Evolutionary conservation across 306 rosid species (phyloP), one percentile per base, ranked within the genome.

Genomic region (Lithocarpus polystachyus): DNA sequence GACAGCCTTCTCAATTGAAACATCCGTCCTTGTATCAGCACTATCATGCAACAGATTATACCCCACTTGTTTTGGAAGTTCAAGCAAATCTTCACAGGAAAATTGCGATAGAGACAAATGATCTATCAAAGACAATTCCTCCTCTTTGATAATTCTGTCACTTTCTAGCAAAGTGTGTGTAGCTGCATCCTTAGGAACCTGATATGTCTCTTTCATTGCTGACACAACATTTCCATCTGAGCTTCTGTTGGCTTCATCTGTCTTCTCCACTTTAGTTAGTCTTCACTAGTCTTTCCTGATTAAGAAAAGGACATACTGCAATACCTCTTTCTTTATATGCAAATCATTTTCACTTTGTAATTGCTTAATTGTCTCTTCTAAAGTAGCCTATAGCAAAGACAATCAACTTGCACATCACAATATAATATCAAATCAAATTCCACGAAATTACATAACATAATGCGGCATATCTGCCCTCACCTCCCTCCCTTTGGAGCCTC

Each of bases 61-160:
- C 13, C 71, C 33, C 71, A 56, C 83, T 56, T 74, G 83, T 43
- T 86, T 82, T 35, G 70, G 74, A 67, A 65, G 75, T 81, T 71
- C 76, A 53, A 84, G 33, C 24, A 54, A 80, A 82, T 77, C 72
- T 74, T 82, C 82, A 74, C 77, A 2, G 13, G 74, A 64, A 59
- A 72, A 82, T 75, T 77, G 78, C 22, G 76, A 75, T 61, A 79
- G 60, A 31, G 68, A 68, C 71, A 75, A 72, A 77, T 57, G 54
- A 43, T 82, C 85, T 81, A 28, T 62, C 71, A 65, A 77, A 60
- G 88, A 79, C 75, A 64, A 53, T 56, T 73, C 77, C 75, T 73
- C 77, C 75, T 74, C 70, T 74, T 53, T 56, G 69, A 70, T 51
- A 76, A 53, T 56, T 60, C 69, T 65, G 24, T 78, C 79, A 75